Conservation (phyloP, 805 yeast species). For the Maudiozyma saulgeensis region DNA sequence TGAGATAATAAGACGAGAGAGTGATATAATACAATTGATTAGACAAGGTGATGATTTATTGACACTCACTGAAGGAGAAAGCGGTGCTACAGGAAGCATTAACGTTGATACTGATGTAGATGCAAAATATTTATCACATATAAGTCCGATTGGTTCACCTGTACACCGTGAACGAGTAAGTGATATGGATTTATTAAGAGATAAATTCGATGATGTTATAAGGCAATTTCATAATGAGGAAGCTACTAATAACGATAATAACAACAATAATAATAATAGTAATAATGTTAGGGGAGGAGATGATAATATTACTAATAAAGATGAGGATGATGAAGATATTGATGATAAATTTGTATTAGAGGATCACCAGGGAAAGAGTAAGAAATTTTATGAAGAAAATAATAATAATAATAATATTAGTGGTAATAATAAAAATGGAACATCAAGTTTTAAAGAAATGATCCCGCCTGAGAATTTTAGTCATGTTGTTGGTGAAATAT, state of each 20-base stretch:
- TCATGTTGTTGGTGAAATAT: conserved; percentile 66
- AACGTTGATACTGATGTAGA: not conserved
- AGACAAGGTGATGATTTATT: conserved; percentile 1
- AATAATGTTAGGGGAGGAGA: not conserved
- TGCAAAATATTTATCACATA: not conserved
- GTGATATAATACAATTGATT: conserved; percentile 2
- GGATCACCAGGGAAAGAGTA: conserved; percentile 15
- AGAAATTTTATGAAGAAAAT: conserved; percentile 1
- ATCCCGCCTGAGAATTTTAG: conserved; percentile 86
- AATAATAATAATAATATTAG: not conserved
- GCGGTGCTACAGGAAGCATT: too few relatives aligned
- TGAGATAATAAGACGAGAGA: conserved; percentile 2
- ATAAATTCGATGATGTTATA: conserved; percentile 11
- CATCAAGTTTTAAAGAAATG: conserved; percentile 10
- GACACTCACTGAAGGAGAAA: not conserved
- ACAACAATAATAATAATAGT: too few relatives aligned
- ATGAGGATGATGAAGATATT: conserved; percentile 16
- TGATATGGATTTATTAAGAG: conserved; percentile 2
- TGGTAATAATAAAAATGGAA: not conserved
- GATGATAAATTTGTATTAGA: conserved; percentile 17
- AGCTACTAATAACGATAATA: not conserved
- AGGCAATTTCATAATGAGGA: conserved; percentile 8
- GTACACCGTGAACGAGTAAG: not conserved
- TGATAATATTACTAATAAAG: conserved; percentile 3
- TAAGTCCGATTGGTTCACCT: not conserved